Base-by-base conservation (phyloP, 192 early-diverging fungal genomes). In the Geosiphon pyriformis region DNA sequence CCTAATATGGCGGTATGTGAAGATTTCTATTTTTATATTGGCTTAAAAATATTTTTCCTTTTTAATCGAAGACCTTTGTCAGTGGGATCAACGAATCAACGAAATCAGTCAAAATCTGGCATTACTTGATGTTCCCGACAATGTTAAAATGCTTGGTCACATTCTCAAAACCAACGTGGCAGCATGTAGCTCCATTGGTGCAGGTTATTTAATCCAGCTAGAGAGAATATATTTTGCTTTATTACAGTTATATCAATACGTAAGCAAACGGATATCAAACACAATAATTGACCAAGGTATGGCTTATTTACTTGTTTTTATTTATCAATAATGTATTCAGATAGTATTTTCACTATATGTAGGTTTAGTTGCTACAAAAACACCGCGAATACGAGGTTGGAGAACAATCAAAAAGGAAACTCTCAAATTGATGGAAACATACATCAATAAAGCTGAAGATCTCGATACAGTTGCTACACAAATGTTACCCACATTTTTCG, bases 391-490 rank as follows among this genome's bases (percentile, higher is more conserved):
- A 4, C 89, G 96, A 49, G 89, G 89, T 20, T 83, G 94, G 78
- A 83, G 95, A 69, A 92, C 93, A 22, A 93, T 99, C 75, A 99
- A 99, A 76, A 96, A 95, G 74, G 96, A 99, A 69, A 83, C 93
- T 29, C 75, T 99, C 65, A 87, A 87, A 57, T 76, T 99, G 66
- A 83, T 98, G n/a, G 94, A 99, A 68, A 89, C 85, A 7, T 99
- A 93, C 69, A 87, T 99, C 67, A 79, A 77, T 65, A 88, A 89
- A 61, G 90, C 94, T 0, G 93, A 95, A 46, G 93, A 97, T 72
- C 70, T 94, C n/a, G 74, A 72, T 15, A 74, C 85, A 2, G 87
- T 98, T 25, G 87, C 86, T 65, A 73, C 86, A 26, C 94, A 85
- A 72, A 87, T 98, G 83, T 88, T 98, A 51, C 94, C 91, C 18